These are phyloP conservation scores for Penicillium odoratum DNA, from an alignment of 495 filamentous ascomycete species.

Conservation along the genomic window DNA sequence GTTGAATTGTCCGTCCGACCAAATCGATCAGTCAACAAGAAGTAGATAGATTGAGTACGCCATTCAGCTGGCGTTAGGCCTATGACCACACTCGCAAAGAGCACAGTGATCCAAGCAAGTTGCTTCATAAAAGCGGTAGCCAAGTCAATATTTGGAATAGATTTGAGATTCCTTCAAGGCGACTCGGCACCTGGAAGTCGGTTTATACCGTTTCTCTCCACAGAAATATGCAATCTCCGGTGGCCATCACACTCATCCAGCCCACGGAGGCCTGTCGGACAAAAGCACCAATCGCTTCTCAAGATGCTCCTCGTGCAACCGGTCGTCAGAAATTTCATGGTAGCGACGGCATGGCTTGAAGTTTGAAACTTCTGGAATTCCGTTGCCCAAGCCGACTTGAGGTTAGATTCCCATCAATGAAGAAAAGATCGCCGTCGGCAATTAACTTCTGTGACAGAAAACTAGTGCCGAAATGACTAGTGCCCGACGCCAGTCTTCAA, in stretches of 20 bases:
- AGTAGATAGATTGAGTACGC: slow-evolving; percentile 68
- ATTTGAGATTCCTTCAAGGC: background rate
- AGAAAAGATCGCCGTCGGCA: slow-evolving; percentile 1
- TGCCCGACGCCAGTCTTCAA: slow-evolving; percentile 16
- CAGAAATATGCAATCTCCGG: background rate
- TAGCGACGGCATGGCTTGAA: background rate
- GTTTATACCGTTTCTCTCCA: background rate
- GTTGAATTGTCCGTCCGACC: slow-evolving; percentile 68
- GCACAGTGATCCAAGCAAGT: background rate
- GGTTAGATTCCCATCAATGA: background rate
- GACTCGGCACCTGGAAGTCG: background rate
- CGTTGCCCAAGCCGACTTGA: background rate
- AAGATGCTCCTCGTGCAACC: background rate
- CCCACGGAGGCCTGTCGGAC: slow-evolving; percentile 3
- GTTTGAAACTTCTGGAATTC: background rate
- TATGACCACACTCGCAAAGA: slow-evolving; percentile 4
- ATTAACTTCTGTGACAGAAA: background rate
- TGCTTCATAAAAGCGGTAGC: background rate
- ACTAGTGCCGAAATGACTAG: slow-evolving; percentile 3
- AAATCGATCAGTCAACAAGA: slow-evolving; percentile 74
- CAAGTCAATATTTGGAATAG: background rate
- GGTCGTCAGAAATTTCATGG: background rate
- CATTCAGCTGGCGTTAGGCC: slow-evolving; percentile 52
- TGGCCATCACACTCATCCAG: background rate
- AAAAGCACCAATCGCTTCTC: background rate